Evolutionary conservation across 305 asterid genomes (phyloP).

Genomic region (Fraxinus ornus): DNA sequence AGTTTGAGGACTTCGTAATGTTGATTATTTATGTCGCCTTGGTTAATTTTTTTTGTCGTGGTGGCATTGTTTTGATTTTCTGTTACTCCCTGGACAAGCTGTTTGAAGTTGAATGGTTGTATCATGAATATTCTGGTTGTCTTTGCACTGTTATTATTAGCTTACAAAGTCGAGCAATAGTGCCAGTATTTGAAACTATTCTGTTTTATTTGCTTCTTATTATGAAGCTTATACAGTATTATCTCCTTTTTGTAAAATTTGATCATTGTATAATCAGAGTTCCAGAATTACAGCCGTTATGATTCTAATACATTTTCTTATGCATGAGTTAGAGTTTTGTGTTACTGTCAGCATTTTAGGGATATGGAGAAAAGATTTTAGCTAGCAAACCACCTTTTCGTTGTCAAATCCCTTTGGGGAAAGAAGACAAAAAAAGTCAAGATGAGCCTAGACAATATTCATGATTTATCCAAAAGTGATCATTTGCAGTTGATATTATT

Average conservation of each 20-base stretch:
- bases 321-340: neutral
- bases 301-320: neutral
- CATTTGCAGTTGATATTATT: neutral
- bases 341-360: neutral
- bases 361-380: neutral
- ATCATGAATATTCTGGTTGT: neutral
- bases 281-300: neutral
- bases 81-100: neutral
- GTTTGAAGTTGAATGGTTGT: neutral
- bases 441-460: neutral
- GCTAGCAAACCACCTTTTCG: neutral
- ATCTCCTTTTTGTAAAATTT: neutral
- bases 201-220: neutral
- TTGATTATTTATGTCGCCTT: neutral
- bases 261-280: neutral
- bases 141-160: neutral
- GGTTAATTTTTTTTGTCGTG: neutral
- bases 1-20: neutral
- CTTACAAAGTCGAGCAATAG: neutral
- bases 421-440: neutral
- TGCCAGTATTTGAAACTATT: neutral
- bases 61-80: neutral
- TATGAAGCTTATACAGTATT: neutral
- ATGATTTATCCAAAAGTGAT: neutral
- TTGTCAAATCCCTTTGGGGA: neutral